Conservation (phyloP, 768 basidiomycete species). For the Gautieria morchelliformis region DNA sequence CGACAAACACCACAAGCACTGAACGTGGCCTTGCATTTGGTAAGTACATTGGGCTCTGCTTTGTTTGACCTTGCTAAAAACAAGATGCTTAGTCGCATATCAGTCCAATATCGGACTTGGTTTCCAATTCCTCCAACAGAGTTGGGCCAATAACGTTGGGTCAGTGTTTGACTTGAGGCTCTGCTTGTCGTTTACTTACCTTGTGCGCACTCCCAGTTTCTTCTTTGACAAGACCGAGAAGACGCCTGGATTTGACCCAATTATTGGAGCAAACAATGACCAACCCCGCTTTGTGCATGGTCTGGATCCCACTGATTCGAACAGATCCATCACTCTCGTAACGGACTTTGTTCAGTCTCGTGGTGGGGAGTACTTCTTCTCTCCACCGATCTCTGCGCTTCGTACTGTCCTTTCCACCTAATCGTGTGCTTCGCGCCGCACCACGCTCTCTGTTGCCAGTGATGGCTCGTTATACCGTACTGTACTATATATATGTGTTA, state of each 20-base stretch:
- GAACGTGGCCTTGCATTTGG: conserved; percentile 40
- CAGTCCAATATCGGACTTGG: conserved; percentile 23
- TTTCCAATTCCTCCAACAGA: conserved; percentile 24
- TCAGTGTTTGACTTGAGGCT: not conserved
- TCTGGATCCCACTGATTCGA: conserved; percentile 1
- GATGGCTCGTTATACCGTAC: too few relatives aligned
- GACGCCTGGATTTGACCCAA: conserved; percentile 35
- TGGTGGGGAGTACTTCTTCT: conserved; percentile 47
- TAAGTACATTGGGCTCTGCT: conserved; percentile 9
- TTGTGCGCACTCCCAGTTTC: not conserved
- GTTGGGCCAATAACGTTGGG: conserved; percentile 4
- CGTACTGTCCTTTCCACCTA: not conserved
- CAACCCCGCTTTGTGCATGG: conserved; percentile 4
- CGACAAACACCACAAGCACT: conserved; percentile 28
- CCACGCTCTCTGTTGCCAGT: too few relatives aligned
- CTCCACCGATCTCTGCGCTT: conserved; percentile 37
- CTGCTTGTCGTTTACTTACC: conserved; percentile 11
- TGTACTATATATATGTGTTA: too few relatives aligned
- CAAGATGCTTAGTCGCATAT: conserved; percentile 15
- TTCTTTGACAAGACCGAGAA: not conserved
- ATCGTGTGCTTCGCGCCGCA: not conserved
- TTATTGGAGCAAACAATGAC: conserved; percentile 26
- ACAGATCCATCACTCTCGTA: conserved; percentile 10
- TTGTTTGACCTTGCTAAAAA: not conserved
- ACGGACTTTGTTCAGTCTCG: conserved; percentile 32